Conservation (phyloP, 2,329 filamentous ascomycete species). For the Fulvia fulva region DNA sequence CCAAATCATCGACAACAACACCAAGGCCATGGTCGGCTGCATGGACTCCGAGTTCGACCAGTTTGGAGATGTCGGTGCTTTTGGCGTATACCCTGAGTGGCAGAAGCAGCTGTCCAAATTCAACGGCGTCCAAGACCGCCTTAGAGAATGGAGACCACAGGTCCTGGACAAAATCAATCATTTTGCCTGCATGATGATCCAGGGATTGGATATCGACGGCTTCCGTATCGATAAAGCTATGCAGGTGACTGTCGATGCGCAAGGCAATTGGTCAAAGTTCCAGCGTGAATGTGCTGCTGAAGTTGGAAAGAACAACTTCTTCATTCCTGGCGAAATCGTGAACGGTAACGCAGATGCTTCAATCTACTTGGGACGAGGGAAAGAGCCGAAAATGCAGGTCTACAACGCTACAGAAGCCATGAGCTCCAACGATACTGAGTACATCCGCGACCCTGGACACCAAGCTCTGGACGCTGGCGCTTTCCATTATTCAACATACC, state of each 20-base stretch:
- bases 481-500: slow-evolving; percentile 63
- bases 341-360: slow-evolving; percentile 58
- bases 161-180: slow-evolving; percentile 56
- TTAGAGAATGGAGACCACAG: slow-evolving; percentile 60
- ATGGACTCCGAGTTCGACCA: slow-evolving; percentile 62
- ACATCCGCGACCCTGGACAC: slow-evolving; percentile 51
- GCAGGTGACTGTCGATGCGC: slow-evolving; percentile 59
- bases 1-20: slow-evolving; percentile 47
- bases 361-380: slow-evolving; percentile 60
- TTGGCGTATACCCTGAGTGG: slow-evolving; percentile 61
- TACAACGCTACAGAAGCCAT: slow-evolving; percentile 48
- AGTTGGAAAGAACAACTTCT: slow-evolving; percentile 61
- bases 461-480: slow-evolving; percentile 57
- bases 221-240: slow-evolving; percentile 65
- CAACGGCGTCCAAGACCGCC: slow-evolving; percentile 62
- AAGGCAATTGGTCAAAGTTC: slow-evolving; percentile 54
- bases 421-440: slow-evolving; percentile 45
- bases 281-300: slow-evolving; percentile 55
- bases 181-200: slow-evolving; percentile 61
- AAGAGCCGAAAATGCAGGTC: slow-evolving; percentile 53
- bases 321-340: slow-evolving; percentile 61
- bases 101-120: slow-evolving; percentile 63
- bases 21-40: slow-evolving; percentile 50
- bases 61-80: slow-evolving; percentile 61
- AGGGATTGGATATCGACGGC: slow-evolving; percentile 62